A percentile compares a stretch with the other conserved stretches of the same genome.
Conservation (phyloP, 1,284 basidiomycete genomes). For the Sporisorium iseilematis-ciliati region DNA sequence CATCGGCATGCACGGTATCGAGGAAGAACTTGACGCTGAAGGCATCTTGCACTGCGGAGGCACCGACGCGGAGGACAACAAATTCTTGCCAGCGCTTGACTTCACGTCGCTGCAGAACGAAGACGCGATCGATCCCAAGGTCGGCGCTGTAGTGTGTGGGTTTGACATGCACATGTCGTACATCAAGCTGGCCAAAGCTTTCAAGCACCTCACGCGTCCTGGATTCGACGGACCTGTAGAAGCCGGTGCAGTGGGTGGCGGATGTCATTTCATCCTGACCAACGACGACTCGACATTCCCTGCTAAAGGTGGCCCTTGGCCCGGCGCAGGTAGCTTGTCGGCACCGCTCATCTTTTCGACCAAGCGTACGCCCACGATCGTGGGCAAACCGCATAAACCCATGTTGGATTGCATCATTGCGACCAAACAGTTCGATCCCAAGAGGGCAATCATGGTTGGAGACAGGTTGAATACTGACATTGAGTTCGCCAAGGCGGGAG, state of each 20-base stretch:
- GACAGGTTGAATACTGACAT: conserved; percentile 96
- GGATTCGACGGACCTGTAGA: conserved; percentile 53
- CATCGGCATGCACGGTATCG: conserved; percentile 90
- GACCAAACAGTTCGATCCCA: conserved; percentile 78
- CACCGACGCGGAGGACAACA: conserved; percentile 85
- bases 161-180: conserved; percentile 74
- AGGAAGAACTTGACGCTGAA: conserved; percentile 89
- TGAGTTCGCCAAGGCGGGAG: conserved; percentile 86
- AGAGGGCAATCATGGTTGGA: conserved; percentile 91
- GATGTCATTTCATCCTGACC: conserved; percentile 88
- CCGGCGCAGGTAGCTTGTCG: conserved; percentile 83
- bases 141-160: conserved; percentile 92
- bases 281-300: conserved; percentile 95
- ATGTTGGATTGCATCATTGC: conserved; percentile 96
- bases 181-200: conserved; percentile 92
- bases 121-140: conserved; percentile 77
- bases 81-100: conserved; percentile 79
- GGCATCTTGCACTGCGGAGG: conserved; percentile 86
- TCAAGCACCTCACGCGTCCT: conserved; percentile 79
- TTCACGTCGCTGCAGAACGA: conserved; percentile 74
- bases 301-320: conserved; percentile 80
- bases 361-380: conserved; percentile 77
- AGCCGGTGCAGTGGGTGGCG: conserved; percentile 76
- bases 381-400: conserved; percentile 90
- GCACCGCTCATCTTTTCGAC: conserved; percentile 83